Percentiles rank a stretch among this genome's conserved stretches.
Evolutionary conservation across 2,329 filamentous ascomycete species (phyloP).

Genomic region (Tolypocladium guangdongense): DNA sequence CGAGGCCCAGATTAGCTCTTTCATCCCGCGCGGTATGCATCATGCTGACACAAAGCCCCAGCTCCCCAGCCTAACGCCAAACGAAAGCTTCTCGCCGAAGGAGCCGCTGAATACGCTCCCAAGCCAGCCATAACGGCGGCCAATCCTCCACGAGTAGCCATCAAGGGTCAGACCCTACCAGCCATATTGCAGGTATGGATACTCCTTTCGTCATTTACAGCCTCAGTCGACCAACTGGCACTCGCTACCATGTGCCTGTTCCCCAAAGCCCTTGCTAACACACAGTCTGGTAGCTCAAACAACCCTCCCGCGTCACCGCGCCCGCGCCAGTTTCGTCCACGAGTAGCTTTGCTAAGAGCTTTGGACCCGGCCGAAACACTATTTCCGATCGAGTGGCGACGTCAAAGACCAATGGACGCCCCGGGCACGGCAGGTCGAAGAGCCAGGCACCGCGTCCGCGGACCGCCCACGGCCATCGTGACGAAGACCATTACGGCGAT

Average conservation of each 20-base stretch:
- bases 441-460: slow-evolving; percentile 25
- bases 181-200: slow-evolving; percentile 19
- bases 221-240: background rate
- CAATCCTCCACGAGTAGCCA: slow-evolving; percentile 25
- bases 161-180: slow-evolving; percentile 33
- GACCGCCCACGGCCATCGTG: slow-evolving; percentile 29
- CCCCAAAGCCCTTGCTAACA: background rate
- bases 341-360: slow-evolving; percentile 44
- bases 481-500: slow-evolving; percentile 27
- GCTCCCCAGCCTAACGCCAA: slow-evolving; percentile 47
- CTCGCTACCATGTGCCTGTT: background rate
- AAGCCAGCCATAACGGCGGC: slow-evolving; percentile 10
- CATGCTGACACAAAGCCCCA: slow-evolving; percentile 18
- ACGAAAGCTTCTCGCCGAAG: slow-evolving; percentile 46
- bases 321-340: slow-evolving; percentile 15
- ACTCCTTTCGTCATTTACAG: background rate
- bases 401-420: slow-evolving; percentile 30
- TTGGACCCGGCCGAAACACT: slow-evolving; percentile 42
- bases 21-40: background rate
- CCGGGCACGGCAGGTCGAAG: slow-evolving; percentile 33
- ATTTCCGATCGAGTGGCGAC: slow-evolving; percentile 38
- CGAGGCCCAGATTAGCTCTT: background rate
- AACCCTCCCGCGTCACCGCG: slow-evolving; percentile 29
- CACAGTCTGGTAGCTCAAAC: slow-evolving; percentile 19
- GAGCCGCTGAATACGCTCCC: slow-evolving; percentile 38